Base-by-base conservation (phyloP, 768 basidiomycete species). In the Calocybe cyanea region DNA sequence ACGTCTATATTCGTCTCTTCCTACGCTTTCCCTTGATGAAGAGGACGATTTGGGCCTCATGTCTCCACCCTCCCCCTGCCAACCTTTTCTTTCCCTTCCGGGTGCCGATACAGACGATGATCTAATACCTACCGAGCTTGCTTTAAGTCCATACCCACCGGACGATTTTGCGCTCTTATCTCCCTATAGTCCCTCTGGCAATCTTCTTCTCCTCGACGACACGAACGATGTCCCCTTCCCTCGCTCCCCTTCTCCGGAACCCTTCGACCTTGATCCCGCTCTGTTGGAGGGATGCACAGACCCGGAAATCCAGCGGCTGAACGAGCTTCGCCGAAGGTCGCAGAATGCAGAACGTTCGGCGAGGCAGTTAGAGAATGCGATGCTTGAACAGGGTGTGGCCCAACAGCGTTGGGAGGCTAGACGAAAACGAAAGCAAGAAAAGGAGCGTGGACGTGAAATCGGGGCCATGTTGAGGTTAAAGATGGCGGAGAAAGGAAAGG, bases 401-500 rank as follows among this genome's bases (percentile, higher is more conserved):
- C 63, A 65, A 47, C 53, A 64, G 49, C 38, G 52, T n/a, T 52
- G 57, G 53, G 77, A 75, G 53, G 73, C 71, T 43, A 63, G 71
- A 51, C 70, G 65, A 49, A 58, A 45, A 52, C 63, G 74, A 50
- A 79, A 77, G 59, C 63, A 67, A 40, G 75, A 78, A 54, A 74
- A 75, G 54, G 82, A 81, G 60, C 65, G 73, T 32, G 69, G 71
- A 18, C 71, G 73, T 50, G 83, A 85, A 65, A 62, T 83, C 9
- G 71, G 73, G 7, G 67, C 76, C 25, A 64, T 84, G 49, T 61
- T 85, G 51, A 68, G 78, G 54, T 57, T 83, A 50, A 84, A 83
- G 63, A 55, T 80, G 50, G 66, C 48, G 10, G 57, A 56, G 42
- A 43, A 4, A 42, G 35, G 24, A 48, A 31, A 35, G 36, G 43